Percentiles rank a stretch among this genome's conserved stretches.
These are phyloP conservation scores for Aaosphaeria arxii DNA, from an alignment of 2,329 filamentous ascomycete genomes.

Conservation along the genomic window DNA sequence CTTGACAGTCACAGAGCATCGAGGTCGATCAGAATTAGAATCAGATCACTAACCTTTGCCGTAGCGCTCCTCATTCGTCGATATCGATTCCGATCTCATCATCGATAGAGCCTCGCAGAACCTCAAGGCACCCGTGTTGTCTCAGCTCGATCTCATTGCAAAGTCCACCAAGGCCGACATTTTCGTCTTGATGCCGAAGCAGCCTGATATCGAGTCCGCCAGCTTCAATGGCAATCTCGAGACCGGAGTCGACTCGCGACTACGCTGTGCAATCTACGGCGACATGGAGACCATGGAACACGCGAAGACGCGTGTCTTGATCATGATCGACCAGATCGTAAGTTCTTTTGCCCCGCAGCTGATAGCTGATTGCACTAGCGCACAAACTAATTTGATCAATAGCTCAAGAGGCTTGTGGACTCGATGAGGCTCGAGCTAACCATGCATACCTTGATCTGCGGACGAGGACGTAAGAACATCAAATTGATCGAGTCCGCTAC, in stretches of 20 bases:
- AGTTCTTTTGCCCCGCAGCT: conserved; percentile 30
- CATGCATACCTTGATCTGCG: conserved; percentile 88
- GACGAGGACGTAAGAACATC: conserved; percentile 93
- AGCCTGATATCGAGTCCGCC: conserved; percentile 73
- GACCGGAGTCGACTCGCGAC: conserved; percentile 79
- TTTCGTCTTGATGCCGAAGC: conserved; percentile 88
- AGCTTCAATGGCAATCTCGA: conserved; percentile 72
- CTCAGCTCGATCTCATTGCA: conserved; percentile 83
- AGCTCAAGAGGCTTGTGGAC: conserved; percentile 75
- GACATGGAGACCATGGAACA: conserved; percentile 95
- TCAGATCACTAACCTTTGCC: conserved; percentile 13
- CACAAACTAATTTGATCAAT: conserved; percentile 34
- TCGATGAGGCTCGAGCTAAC: conserved; percentile 78
- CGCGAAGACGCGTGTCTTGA: conserved; percentile 91
- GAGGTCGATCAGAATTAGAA: not conserved
- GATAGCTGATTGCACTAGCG: conserved; percentile 10
- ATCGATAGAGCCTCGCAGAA: conserved; percentile 68
- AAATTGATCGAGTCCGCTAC: conserved; percentile 95
- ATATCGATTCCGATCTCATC: conserved; percentile 88
- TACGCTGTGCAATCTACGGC: conserved; percentile 90
- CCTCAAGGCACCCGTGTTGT: conserved; percentile 72
- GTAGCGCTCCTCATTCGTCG: conserved; percentile 88
- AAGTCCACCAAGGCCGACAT: conserved; percentile 92
- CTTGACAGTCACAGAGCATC: conserved; percentile 1
- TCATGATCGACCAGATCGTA: conserved; percentile 96